A percentile compares a stretch with the other conserved stretches of the same genome.
phyloP scores from a whole-genome alignment of 768 basidiomycete species.

The Sutorius australiensis region DNA sequence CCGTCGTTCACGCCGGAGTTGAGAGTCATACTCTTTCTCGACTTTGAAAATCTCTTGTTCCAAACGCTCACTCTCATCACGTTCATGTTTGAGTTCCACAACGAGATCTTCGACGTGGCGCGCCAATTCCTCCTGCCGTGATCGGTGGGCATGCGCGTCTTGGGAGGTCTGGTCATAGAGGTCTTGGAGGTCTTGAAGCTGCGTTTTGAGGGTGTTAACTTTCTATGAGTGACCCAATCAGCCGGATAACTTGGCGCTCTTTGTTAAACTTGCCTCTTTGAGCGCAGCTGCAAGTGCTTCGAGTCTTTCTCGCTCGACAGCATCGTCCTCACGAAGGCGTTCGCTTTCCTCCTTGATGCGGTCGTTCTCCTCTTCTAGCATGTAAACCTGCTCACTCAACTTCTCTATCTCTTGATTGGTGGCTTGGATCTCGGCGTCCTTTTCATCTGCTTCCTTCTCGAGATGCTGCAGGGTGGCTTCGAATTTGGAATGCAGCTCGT shows the following conservation, averaged over 20 bases:
- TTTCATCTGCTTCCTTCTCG: conserved; percentile 73
- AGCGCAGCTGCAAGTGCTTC: conserved; percentile 67
- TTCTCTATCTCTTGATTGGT: conserved; percentile 76
- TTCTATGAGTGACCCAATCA: conserved; percentile 46
- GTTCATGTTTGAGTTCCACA: conserved; percentile 55
- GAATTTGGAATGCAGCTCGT: conserved; percentile 69
- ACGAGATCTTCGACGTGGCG: conserved; percentile 71
- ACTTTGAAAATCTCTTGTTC: conserved; percentile 53
- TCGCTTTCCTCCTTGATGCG: conserved; percentile 68
- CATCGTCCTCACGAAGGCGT: conserved; percentile 66
- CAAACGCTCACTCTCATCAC: conserved; percentile 49
- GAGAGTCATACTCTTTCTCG: conserved; percentile 62
- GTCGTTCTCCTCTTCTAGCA: conserved; percentile 85
- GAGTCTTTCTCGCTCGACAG: conserved; percentile 62
- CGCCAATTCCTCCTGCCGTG: conserved; percentile 75
- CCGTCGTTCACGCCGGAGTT: conserved; percentile 57
- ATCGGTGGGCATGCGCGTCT: conserved; percentile 64
- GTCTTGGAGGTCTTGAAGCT: conserved; percentile 63
- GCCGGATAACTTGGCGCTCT: neutral
- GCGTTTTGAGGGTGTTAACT: conserved; percentile 56
- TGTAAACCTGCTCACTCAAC: conserved; percentile 75
- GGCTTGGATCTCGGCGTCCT: conserved; percentile 71
- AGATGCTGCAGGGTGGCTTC: conserved; percentile 72
- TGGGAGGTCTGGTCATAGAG: conserved; percentile 59
- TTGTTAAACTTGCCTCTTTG: conserved; percentile 61